Evolutionary conservation across 306 rosid genomes (phyloP), one percentile per base, ranked within the genome.

Genomic region (Glycine tomentella): DNA sequence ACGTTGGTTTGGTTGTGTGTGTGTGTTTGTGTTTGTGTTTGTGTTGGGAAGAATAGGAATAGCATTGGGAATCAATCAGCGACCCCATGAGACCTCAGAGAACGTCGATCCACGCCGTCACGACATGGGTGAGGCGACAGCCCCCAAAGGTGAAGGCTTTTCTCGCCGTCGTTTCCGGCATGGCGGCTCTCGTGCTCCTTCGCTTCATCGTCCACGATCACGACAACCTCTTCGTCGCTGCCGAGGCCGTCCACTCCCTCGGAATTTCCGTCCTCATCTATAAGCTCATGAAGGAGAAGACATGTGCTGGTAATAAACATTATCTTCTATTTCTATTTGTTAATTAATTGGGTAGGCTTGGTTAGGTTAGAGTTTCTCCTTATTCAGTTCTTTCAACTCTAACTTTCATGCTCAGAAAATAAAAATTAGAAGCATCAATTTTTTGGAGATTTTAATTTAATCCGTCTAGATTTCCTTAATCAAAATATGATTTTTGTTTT

Each of bases 131-230:
- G 57, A 85, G 88, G 69, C 90, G 92, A 36, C 97, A 95, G 70
- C 99, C 99, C 9, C 97, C 99, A 31, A 95, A 95, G 87, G 97
- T 95, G 65, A 93, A 95, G 89, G 99, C 92, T 82, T 95, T 91
- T 79, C 83, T 95, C 49, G 94, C 94, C 82, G 98, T 93, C 17
- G 87, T 95, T 40, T 87, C 97, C 38, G 99, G 98, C 52, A 93
- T 95, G 98, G 89, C 94, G 40, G 94, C 99, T 77, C 89, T 95
- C 14, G 97, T 86, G n/a, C 65, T 90, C 63, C 97, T 95, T 75
- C 99, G 99, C 50, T 90, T 85, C 85, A 86, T 95, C 74, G 99
- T 95, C 57, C 98, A 91, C 88, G 98, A 95, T 71, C 99, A 95
- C 80, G 99, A 95, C 74, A 95, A 93, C 74, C 98, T 95, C 77